Percentiles rank a stretch among this genome's conserved stretches.
These are phyloP conservation scores for Neofusicoccum laricinum DNA, from an alignment of 2,329 filamentous ascomycete species.

Conservation along the genomic window DNA sequence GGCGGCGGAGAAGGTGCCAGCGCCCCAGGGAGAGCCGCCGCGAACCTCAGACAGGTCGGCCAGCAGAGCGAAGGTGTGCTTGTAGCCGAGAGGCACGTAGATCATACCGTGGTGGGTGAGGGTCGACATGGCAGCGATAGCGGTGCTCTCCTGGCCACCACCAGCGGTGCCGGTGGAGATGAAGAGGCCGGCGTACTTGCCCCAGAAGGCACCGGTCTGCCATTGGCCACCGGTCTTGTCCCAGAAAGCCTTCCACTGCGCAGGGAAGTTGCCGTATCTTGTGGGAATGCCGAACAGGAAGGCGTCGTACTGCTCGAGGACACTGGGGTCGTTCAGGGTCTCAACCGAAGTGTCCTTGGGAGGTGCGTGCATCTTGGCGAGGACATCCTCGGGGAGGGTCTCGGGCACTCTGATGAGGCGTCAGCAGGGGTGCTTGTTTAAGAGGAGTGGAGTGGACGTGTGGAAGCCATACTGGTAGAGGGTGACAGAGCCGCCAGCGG, in stretches of 20 bases:
- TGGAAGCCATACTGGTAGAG: constrained; percentile 68
- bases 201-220: constrained; percentile 70
- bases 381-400: constrained; percentile 80
- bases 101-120: constrained; percentile 91
- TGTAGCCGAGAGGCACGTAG: constrained; percentile 94
- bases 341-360: constrained; percentile 66
- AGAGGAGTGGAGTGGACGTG: no score
- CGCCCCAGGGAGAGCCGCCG: constrained; percentile 89
- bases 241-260: constrained; percentile 93
- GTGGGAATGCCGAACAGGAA: constrained; percentile 95
- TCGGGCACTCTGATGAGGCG: constrained; percentile 63
- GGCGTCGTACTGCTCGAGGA: constrained; percentile 75
- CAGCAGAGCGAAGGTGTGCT: constrained; percentile 69
- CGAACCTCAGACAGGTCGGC: constrained; percentile 74
- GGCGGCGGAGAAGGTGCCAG: constrained; percentile 76
- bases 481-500: constrained; percentile 77
- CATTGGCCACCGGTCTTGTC: constrained; percentile 87
- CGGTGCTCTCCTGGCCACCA: constrained; percentile 91
- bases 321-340: constrained; percentile 57
- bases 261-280: constrained; percentile 94
- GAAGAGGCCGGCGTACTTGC: constrained; percentile 91
- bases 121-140: constrained; percentile 76
- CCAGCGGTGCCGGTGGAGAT: constrained; percentile 79
- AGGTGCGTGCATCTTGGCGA: constrained; percentile 88
- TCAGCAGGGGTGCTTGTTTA: neutral